Evolutionary conservation across 75 land plant species (phyloP).

Genomic region (Selaginella moellendorffii): DNA sequence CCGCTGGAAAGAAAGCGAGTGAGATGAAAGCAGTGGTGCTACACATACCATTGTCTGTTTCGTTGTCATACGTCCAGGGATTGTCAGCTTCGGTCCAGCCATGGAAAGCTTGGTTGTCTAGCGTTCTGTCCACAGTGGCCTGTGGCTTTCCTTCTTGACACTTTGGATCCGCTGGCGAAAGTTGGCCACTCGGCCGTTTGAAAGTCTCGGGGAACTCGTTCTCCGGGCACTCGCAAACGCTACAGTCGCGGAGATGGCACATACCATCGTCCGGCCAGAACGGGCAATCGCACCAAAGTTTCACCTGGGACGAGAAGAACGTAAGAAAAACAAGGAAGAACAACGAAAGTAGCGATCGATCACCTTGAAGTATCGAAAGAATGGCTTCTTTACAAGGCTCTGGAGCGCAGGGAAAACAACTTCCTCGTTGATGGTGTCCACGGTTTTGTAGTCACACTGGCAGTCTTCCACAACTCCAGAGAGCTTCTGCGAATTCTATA

Average conservation of each 20-base stretch:
- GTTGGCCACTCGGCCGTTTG: constrained; percentile 19
- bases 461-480: constrained; percentile 73
- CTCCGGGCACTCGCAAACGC: constrained; percentile 95
- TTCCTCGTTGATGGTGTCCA: constrained; percentile 46
- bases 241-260: constrained; percentile 88
- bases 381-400: constrained; percentile 57
- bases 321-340: too few relatives aligned
- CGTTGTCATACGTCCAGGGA: constrained; percentile 95
- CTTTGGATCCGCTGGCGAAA: constrained; percentile 30
- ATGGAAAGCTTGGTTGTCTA: constrained; percentile 39
- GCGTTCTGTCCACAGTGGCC: constrained; percentile 68
- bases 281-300: constrained; percentile 92
- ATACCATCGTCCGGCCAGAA: constrained; percentile 98
- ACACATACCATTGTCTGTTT: constrained; percentile 33
- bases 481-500: constrained; percentile 17
- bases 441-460: constrained; percentile 84
- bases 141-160: constrained; percentile 93
- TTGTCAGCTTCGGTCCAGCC: constrained; percentile 78
- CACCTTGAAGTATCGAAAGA: constrained; percentile 88
- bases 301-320: constrained; percentile 19
- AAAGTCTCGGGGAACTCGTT: constrained; percentile 72
- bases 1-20: constrained; percentile 16
- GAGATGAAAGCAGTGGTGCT: neutral
- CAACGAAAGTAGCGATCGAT: neutral
- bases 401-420: constrained; percentile 56